Base-by-base conservation (phyloP, 2,329 filamentous ascomycete genomes). In the Raffaelea arxii region DNA sequence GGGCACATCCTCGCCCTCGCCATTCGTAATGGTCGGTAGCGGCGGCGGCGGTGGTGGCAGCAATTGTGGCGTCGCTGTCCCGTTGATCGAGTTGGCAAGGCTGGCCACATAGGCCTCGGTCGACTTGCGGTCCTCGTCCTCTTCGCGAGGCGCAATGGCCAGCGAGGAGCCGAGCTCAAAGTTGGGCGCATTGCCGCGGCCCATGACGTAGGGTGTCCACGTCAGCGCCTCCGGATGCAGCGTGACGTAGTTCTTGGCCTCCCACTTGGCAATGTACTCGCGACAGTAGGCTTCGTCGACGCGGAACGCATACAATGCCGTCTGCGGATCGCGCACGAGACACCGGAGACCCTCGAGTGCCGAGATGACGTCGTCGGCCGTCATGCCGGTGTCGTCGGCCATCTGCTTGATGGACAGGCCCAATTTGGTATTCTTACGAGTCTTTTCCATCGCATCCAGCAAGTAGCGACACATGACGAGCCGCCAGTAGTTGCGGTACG, bases 141-240 rank as follows among this genome's bases (percentile, higher is more conserved):
- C 77, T 51, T 94, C 89, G 30, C 91, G 80, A 5, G 84, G 88
- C 12, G 91, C 91, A 46, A 97, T 86, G 2, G 91, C 85, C 47
- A 97, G 69, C 6, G 83, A 76, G 6, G 86, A 86, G 6, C 82
- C 86, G 43, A 89, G 77, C 59, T 94, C 88, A 56, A 92, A 91
- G 56, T 87, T 86, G 4, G 83, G 84, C 30, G 84, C 79, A 54
- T 85, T 90, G 62, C 78, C 84, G 51, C 88, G 80, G 23, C 92
- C 91, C 89, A 96, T 97, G 37, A 97, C 82, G 61, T 95, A 98
- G 0, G 92, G 92, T 14, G 90, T 96, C 92, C 92, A 98, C 11
- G 90, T 84, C 23, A 98, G 73, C 18, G 81, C 81, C 39, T 84
- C 80, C 0, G 85, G 79, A 54, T 92, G 85, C 30, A 98, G 77